Conservation (phyloP, 371 early-diverging fungal species). For the Mucor velutinosus region DNA sequence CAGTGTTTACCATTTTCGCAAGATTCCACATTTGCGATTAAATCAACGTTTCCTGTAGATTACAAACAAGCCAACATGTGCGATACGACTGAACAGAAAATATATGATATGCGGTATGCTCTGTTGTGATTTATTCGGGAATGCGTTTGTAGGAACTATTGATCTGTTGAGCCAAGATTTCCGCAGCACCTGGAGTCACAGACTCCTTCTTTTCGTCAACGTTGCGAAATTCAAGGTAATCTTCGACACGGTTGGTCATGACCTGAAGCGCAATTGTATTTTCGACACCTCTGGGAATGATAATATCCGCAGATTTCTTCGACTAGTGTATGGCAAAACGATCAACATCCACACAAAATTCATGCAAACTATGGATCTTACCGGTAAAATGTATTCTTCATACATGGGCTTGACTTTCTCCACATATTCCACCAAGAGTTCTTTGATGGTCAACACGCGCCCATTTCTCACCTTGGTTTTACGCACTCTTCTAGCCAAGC, state of each 20-base stretch:
- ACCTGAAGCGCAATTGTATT: slow-evolving; percentile 79
- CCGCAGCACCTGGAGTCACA: slow-evolving; percentile 20
- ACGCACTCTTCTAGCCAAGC: slow-evolving; percentile 54
- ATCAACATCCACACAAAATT: background rate
- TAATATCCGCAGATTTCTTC: slow-evolving; percentile 84
- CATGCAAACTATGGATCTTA: slow-evolving; percentile 21
- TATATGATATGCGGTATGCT: no score
- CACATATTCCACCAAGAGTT: slow-evolving; percentile 70
- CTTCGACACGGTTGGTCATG: slow-evolving; percentile 65
- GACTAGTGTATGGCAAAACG: slow-evolving; percentile 42
- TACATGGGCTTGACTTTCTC: slow-evolving; percentile 84
- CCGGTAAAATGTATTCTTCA: slow-evolving; percentile 84
- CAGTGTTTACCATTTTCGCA: no score
- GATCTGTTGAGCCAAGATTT: slow-evolving; percentile 32
- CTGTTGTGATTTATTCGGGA: slow-evolving; percentile 30
- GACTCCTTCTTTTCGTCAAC: slow-evolving; percentile 9
- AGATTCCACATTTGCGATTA: no score
- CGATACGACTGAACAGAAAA: no score
- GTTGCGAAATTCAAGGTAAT: slow-evolving; percentile 42
- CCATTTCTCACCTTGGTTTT: slow-evolving; percentile 35
- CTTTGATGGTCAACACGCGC: slow-evolving; percentile 44
- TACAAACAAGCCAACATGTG: no score
- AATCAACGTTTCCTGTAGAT: no score
- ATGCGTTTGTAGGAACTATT: slow-evolving; percentile 41
- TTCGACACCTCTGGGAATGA: slow-evolving; percentile 81